Base-by-base conservation (phyloP, 192 early-diverging fungal genomes). In the Umbelopsis ramanniana region DNA sequence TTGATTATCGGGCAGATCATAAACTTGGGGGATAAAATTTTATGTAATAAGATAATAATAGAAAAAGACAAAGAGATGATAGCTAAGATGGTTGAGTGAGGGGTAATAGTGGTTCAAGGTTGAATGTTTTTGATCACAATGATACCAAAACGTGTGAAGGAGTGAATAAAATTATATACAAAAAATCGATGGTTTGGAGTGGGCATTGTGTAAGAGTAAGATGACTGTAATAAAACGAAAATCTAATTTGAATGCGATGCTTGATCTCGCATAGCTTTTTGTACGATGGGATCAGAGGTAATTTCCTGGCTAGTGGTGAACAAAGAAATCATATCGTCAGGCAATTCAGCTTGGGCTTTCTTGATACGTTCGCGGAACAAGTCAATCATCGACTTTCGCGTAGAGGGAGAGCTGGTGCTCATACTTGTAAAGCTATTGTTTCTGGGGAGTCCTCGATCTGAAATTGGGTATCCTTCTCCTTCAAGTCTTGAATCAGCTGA, bases 401-500 rank as follows among this genome's bases (percentile, higher is more conserved):
- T 17, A 63, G 57, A 35, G 0, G 57, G 57, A n/a, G 29, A 35
- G 33, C 15, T 37, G 3, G 57, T 19, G 57, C 57, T 63, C 15
- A 63, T 12, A n/a, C 57, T 63, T n/a, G 57, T 63, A 63, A 63
- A 63, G 17, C 57, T 63, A 37, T 63, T 63, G 12, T 63, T 63
- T n/a, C 57, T 29, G 7, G 57, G 57, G 37, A 63, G 4, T 17
- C 24, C 17, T 7, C 33, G 57, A 6, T 29, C 33, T 19, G 14
- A n/a, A n/a, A 63, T 29, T 2, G 57, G 57, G 57, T 63, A 63
- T 63, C 12, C 23, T 37, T 63, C 57, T 22, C 57, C 57, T 63
- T 63, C 57, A 14, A 63, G 33, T 35, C 57, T 9, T 10, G 57
- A 19, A 37, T 26, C 26, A 29, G 57, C 57, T 17, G 57, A 63